phyloP scores from a whole-genome alignment of 2,329 filamentous ascomycete species.

The Fusarium concolor region DNA sequence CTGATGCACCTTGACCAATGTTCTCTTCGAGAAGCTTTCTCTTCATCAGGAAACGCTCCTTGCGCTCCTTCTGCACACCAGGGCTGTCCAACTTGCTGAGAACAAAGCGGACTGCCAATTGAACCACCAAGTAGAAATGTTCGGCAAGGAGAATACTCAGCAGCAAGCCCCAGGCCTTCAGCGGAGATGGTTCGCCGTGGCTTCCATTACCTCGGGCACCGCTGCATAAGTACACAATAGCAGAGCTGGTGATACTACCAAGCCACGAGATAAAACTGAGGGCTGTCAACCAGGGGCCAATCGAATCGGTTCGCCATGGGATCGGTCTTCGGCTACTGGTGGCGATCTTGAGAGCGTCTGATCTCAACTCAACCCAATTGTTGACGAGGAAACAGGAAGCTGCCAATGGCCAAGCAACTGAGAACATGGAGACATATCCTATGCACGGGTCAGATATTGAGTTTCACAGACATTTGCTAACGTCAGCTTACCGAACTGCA shows the following conservation, averaged over 20 bases:
- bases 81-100: slow-evolving; percentile 87
- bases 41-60: slow-evolving; percentile 82
- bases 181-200: slow-evolving; percentile 73
- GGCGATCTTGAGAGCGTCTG: slow-evolving; percentile 94
- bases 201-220: slow-evolving; percentile 70
- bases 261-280: slow-evolving; percentile 94
- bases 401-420: slow-evolving; percentile 94
- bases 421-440: slow-evolving; percentile 92
- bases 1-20: slow-evolving; percentile 67
- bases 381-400: slow-evolving; percentile 90
- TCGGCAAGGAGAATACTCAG: slow-evolving; percentile 87
- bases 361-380: slow-evolving; percentile 95
- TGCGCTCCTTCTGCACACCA: slow-evolving; percentile 85
- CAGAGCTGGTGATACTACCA: slow-evolving; percentile 86
- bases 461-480: neutral
- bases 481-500: slow-evolving; percentile 73
- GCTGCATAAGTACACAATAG: slow-evolving; percentile 90
- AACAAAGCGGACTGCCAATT: slow-evolving; percentile 76
- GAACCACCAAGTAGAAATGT: slow-evolving; percentile 86
- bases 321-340: slow-evolving; percentile 88
- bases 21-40: slow-evolving; percentile 83
- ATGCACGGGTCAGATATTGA: slow-evolving; percentile 19
- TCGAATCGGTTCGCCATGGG: slow-evolving; percentile 90
- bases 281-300: slow-evolving; percentile 90
- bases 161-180: slow-evolving; percentile 84